Evolutionary conservation across 371 early-diverging fungal genomes (phyloP), one percentile per base, ranked within the genome.

Genomic region (Mortierella sp.): DNA sequence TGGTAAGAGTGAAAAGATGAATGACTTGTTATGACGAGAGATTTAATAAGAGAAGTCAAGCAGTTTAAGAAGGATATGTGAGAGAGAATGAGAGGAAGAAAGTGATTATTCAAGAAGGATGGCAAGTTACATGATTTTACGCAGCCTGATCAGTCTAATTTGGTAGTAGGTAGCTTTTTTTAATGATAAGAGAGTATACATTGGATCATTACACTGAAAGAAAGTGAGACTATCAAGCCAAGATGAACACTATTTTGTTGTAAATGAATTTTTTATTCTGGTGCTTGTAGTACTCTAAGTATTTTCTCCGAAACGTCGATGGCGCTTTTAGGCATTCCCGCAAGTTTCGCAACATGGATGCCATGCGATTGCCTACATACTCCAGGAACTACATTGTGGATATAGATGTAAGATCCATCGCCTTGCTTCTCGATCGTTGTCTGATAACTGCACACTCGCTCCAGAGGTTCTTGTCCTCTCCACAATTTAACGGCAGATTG

Each of bases 331-430:
- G 81, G 81, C 64, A 88, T 89, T 61, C 94, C 94, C 43, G 94
- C 93, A 22, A 92, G 66, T 45, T 86, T 89, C 1, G 94, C 94
- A 5, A 93, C 93, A 71, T 93, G 90, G n/a, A 93, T 76, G 1
- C 93, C 94, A 79, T 93, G 92, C 2, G 94, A 93, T 63, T 90
- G 83, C 12, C 86, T 80, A 70, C 93, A 93, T 0, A 93, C 87
- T 28, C 94, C 94, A 0, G 91, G 92, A 15, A 81, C 49, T 0
- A 93, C 88, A 42, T 87, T 86, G 61, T 93, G 94, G 28, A 91
- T 64, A 70, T 91, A 92, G 0, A 88, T 82, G 73, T 88, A 91
- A 0, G 84, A 67, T 0, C 89, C 89, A 22, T 66, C 64, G 31
- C 17, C 37, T 37, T 61, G 71, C 19, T 63, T 51, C 53, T 80